Evolutionary conservation across 192 early-diverging fungal species (phyloP), one percentile per base, ranked within the genome.

Genomic region (Backusella tarrabulga): DNA sequence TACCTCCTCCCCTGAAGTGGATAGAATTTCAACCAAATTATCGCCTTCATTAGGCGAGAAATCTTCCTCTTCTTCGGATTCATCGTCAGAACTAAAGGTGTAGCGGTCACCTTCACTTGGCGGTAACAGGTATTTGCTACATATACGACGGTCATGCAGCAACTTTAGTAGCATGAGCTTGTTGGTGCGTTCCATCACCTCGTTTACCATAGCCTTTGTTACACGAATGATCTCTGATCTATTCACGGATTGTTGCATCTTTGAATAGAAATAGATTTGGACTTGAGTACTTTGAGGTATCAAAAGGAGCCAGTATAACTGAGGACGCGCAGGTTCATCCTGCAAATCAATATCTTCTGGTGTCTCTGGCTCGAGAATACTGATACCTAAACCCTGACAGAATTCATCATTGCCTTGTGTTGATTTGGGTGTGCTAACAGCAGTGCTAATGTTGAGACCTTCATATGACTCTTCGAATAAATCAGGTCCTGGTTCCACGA

Each of bases 191-290:
- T 90, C 85, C 74, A 88, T 87, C 26, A 90, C 89, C 36, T 90
- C 81, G 35, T 79, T 73, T 11, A 95, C 88, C 38, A 86, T 86
- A 23, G 85, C 80, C 35, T 86, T 84, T 1, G 91, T 82, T 29
- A 83, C 79, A 12, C 85, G 73, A 3, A 93, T 79, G 29, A 94
- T 91, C 14, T 81, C 71, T 23, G 86, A 77, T 40, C 89, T 87
- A 38, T 86, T 80, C 34, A 83, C 85, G 17, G 80, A 80, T 42
- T 84, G 85, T 21, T 90, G 79, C 6, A 83, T 76, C 76, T 90
- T 92, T 6, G 92, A 94, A 76, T 92, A 94, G 70, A 90, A 93
- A 67, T 90, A 89, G 9, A 93, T 77, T 66, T 91, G 88, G 3
- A 91, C 89, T 46, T 76, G 83, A 1, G 75, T 36, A 15, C 82